Base-by-base conservation (phyloP, 345 rosid genomes). In the Heritiera fomes region DNA sequence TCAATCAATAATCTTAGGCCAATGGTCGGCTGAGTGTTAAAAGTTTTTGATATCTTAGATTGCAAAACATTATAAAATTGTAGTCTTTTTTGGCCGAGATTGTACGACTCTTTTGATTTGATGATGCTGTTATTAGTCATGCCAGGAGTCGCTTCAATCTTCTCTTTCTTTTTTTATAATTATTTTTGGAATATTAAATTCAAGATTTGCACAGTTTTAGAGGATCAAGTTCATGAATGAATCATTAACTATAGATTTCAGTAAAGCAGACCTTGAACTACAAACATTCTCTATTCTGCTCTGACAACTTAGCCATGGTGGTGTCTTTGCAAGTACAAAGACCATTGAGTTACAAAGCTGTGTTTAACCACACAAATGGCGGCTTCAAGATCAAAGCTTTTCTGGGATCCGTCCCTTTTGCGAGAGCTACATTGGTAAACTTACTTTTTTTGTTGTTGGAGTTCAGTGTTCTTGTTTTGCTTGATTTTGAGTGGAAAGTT, bases 261-360 rank as follows among this genome's bases (percentile, higher is more conserved):
- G 38, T 73, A 60, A 55, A 53, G 40, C 50, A 34, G 38, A 3
- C 38, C 38, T 50, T 49, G 53, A 49, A 11, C 14, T 11, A 32
- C 70, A 32, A 79, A 75, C 76, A 53, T 74, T 80, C 61, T 77
- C 13, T 68, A 23, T 41, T 71, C 46, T 59, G 10, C 52, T 65
- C 79, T 2, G 52, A 9, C 20, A 75, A 75, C 15, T 28, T 38
- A 76, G 85, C 81, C 80, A 95, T 93, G 96, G 98, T 90, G 77
- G 84, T 87, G 82, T 84, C 83, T 76, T 87, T 89, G 85, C 92
- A 86, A 75, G 82, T 85, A 20, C 96, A 86, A 81, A 79, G 88
- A 46, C 87, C 93, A 12, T 32, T 83, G 82, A 83, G 86, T 82
- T 65, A 84, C 78, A 68, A 87, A 84, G 75, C 80, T 45, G 70